phyloP scores from a whole-genome alignment of 768 basidiomycete genomes.

The Tylopilus plumbeoviolaceoides region DNA sequence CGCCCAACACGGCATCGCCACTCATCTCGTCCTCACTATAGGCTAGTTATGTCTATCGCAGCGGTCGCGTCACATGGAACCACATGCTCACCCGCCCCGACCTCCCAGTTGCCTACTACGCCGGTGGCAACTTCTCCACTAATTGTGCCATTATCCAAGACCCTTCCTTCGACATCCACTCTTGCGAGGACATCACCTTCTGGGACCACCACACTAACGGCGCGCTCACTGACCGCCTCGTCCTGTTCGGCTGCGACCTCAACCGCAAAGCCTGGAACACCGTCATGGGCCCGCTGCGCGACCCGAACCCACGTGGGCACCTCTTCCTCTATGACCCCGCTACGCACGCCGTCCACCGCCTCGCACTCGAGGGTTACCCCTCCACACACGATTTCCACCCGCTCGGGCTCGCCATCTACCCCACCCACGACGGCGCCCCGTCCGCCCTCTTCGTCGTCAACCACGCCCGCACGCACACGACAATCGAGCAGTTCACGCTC shows the following conservation, averaged over 20 bases:
- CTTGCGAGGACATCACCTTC: conserved; percentile 64
- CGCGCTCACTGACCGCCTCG: conserved; percentile 38
- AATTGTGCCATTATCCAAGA: conserved; percentile 44
- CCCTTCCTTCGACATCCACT: conserved; percentile 29
- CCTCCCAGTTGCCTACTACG: conserved; percentile 50
- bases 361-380: conserved; percentile 53
- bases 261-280: conserved; percentile 65
- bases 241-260: conserved; percentile 43
- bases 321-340: conserved; percentile 52
- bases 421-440: conserved; percentile 42
- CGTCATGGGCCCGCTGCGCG: conserved; percentile 62
- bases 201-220: conserved; percentile 54
- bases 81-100: conserved; percentile 38
- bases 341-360: conserved; percentile 31
- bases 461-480: conserved; percentile 57
- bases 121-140: conserved; percentile 42
- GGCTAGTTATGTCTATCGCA: conserved; percentile 45
- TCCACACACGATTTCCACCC: conserved; percentile 64
- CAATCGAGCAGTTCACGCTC: conserved; percentile 65
- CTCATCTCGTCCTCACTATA: conserved; percentile 12
- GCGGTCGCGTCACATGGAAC: conserved; percentile 38
- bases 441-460: conserved; percentile 67
- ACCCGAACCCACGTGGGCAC: conserved; percentile 55
- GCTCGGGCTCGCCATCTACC: conserved; percentile 58
- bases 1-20: too few species aligned